phyloP scores from a whole-genome alignment of 257 asterid species.

The Gynochthodes officinalis region DNA sequence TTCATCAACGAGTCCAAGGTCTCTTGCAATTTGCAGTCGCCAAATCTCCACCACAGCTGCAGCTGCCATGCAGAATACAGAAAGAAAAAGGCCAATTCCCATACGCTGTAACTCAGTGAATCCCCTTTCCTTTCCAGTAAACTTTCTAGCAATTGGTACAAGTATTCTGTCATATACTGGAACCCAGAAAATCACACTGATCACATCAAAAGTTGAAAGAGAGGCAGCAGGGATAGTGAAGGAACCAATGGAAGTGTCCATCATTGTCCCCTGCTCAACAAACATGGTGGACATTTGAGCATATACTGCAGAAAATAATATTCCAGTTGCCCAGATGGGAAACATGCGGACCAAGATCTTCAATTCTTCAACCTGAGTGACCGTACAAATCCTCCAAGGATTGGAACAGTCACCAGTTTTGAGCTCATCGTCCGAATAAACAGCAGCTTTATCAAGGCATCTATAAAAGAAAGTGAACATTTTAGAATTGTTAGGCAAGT shows the following conservation, averaged over 20 bases:
- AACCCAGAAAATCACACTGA: slow-evolving; percentile 84
- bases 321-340: slow-evolving; percentile 95
- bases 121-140: slow-evolving; percentile 69
- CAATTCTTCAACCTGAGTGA: slow-evolving; percentile 84
- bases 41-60: no score
- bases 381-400: slow-evolving; percentile 84
- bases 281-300: slow-evolving; percentile 92
- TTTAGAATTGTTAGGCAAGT: neutral
- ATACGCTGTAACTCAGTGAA: slow-evolving; percentile 76
- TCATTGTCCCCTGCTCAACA: slow-evolving; percentile 92
- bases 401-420: slow-evolving; percentile 52
- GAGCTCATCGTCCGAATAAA: slow-evolving; percentile 44
- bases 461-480: slow-evolving; percentile 29
- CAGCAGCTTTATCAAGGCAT: slow-evolving; percentile 91
- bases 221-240: slow-evolving; percentile 87
- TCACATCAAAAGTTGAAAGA: slow-evolving; percentile 71
- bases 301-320: slow-evolving; percentile 76
- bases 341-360: slow-evolving; percentile 87
- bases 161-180: slow-evolving; percentile 75
- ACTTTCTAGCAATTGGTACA: slow-evolving; percentile 63
- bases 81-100: slow-evolving; percentile 81
- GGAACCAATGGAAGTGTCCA: slow-evolving; percentile 82
- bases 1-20: no score
- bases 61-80: no score
- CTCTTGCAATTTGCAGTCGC: no score